Base-by-base conservation (phyloP, 73 alveolate genomes). In the Blepharisma japonicum region DNA sequence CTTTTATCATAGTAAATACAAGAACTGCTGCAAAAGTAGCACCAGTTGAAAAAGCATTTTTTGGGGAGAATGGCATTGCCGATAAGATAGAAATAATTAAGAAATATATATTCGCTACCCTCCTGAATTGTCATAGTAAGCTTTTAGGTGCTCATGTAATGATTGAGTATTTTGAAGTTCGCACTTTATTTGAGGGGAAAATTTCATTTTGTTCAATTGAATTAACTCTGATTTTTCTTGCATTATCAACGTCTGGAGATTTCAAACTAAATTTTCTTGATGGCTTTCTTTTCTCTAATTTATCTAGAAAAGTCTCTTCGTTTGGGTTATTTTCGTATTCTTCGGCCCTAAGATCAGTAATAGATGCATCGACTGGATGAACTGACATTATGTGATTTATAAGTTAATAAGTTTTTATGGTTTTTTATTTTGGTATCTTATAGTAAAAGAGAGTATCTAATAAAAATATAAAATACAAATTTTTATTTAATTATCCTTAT, bases 11-110 rank as follows among this genome's bases (percentile, higher is more conserved):
- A 56, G 90, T 89, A 77, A 89, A 86, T 8, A 77, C 9, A 14
- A 89, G 71, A 7, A 89, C 94, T 67, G 88, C 90, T 51, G 91
- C 84, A 71, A 89, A 89, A 66, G 96, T 86, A 0, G 83, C 66
- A 67, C 82, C 78, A 79, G 86, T 89, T 7, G 91, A 71, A 0
- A 83, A 84, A 39, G 86, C 84, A 47, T 89, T 87, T 6, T 81
- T 81, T 38, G 91, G 86, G 56, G 90, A 86, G 50, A 89, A 89
- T n/a, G 85, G 71, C 66, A 71, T 68, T 55, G 80, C 84, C 21
- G 91, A 79, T 56, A 89, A 77, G 23, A 89, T 81, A 6, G 96
- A 85, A 55, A 89, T 89, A 45, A 89, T 81, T 71, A 89, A 78
- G 77, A 89, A 89, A 76, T 89, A 89, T 0, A 83, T 76, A 71